A percentile compares a stretch with the other conserved stretches of the same genome.
Conservation (phyloP, 345 rosid species). For the Cochlearia excelsa region DNA sequence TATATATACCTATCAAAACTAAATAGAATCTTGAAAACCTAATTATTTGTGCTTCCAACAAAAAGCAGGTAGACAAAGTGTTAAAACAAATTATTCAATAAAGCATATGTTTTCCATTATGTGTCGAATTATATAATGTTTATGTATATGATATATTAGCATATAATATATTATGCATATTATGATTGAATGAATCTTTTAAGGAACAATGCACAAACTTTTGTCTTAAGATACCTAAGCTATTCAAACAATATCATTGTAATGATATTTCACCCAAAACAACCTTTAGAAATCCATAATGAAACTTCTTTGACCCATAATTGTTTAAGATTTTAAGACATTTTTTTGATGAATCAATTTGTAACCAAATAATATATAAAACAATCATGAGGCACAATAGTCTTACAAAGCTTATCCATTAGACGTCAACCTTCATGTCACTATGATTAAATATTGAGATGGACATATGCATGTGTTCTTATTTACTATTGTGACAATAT, state of each 20-base stretch:
- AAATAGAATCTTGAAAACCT: background rate
- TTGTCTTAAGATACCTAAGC: conserved; percentile 27
- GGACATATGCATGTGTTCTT: conserved; percentile 11
- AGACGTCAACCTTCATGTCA: background rate
- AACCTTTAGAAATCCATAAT: conserved; percentile 8
- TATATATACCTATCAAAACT: background rate
- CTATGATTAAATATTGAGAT: background rate
- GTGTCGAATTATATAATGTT: no score
- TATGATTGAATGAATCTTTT: conserved; percentile 22
- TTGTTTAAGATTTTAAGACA: conserved; percentile 12
- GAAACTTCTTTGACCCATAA: conserved; percentile 19
- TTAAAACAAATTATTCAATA: background rate
- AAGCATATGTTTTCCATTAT: conserved; percentile 1
- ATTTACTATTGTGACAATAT: background rate
- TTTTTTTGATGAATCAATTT: background rate
- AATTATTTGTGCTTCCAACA: background rate
- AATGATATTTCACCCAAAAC: background rate
- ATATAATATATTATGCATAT: no score
- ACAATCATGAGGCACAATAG: no score
- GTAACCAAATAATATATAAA: no score
- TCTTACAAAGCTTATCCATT: conserved; percentile 4
- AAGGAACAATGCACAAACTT: conserved; percentile 17
- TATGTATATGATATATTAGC: no score
- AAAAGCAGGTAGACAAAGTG: background rate
- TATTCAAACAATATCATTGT: conserved; percentile 25